Base-by-base conservation (phyloP, 495 filamentous ascomycete species). In the Daldinia vernicosa region DNA sequence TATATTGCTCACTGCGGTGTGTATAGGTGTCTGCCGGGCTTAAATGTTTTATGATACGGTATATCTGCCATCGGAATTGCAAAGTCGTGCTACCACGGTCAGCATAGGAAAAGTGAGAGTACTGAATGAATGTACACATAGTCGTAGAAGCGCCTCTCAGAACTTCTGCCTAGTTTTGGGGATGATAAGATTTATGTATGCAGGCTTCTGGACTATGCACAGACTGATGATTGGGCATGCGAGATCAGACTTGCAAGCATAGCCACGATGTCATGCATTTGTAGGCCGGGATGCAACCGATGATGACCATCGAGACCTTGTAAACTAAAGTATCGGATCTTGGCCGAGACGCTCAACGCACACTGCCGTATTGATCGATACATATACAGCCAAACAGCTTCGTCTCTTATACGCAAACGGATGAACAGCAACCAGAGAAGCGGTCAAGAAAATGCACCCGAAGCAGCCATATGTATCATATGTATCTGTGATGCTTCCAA, bases 221-320 rank as follows among this genome's bases (percentile, higher is more conserved):
- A 19, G 51, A 47, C n/a, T 47, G 27, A 7, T 73, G 70, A 73
- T 73, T 73, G 70, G 70, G 43, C n/a, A 37, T 53, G 52, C 63
- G 56, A 73, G 61, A 69, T 69, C 66, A 73, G 56, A 73, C 70
- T 33, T 65, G 61, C 61, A 45, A 73, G 70, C 70, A 73, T 69
- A 73, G 70, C 70, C 70, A 73, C 70, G 61, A 73, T 73, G 59
- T 58, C 61, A 73, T 73, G 70, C 70, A 73, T 66, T 69, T 32
- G 35, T 72, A 56, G 56, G 40, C 52, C 57, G 56, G 55, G 43
- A 69, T 66, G 60, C 43, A 61, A 68, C 61, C 60, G 67, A 62
- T 60, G 54, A 67, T 47, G 56, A 9, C 59, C 33, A 70, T 58
- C 24, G 53, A 69, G 60, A 69, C 70, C 56, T 43, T 69, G 59